Evolutionary conservation across 257 asterid genomes (phyloP), one percentile per base, ranked within the genome.

Genomic region (Haberlea rhodopensis): DNA sequence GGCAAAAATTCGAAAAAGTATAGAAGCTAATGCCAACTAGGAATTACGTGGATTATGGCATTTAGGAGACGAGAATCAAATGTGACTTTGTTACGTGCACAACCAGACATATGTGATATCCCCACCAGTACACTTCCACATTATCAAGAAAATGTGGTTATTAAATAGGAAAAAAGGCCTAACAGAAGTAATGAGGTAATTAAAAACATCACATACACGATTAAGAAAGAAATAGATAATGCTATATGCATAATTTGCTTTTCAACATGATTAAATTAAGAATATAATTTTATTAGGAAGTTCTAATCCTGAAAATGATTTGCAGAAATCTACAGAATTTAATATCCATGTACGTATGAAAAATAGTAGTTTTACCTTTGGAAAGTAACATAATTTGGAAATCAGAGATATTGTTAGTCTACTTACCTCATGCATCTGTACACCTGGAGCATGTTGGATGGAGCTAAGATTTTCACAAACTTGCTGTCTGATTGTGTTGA

Each of bases 371-470:
- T 60, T 29, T 9, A 37, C 57, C 25, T 29, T 62, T 16, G 32
- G 48, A 66, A 24, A 5, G 48, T 37, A 65, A 60, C 27, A 29
- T 43, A 22, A 49, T 51, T 45, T 23, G 63, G 71, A 51, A 20
- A 23, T 7, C 11, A 69, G 73, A 71, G 26, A 56, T 10, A 34
- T 57, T 43, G 22, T 31, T 32, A 60, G 24, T 34, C 48, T 53
- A 69, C 74, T 69, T 78, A 84, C 99, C 97, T 94, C 97, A 16
- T 94, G 99, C 97, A 90, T 82, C 79, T 94, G 99, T 57, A 94
- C 97, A 43, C 97, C 80, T 31, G 99, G 97, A 74, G 99, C 97
- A 79, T 90, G 96, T 70, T 94, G 97, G 76, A 94, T 86, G 80
- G 80, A 73, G 34, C 95, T 90, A 52, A 94, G 94, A 82, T 84